Evolutionary conservation across 768 basidiomycete genomes (phyloP), one percentile per base, ranked within the genome.

Genomic region (Lyophyllum shimeji): DNA sequence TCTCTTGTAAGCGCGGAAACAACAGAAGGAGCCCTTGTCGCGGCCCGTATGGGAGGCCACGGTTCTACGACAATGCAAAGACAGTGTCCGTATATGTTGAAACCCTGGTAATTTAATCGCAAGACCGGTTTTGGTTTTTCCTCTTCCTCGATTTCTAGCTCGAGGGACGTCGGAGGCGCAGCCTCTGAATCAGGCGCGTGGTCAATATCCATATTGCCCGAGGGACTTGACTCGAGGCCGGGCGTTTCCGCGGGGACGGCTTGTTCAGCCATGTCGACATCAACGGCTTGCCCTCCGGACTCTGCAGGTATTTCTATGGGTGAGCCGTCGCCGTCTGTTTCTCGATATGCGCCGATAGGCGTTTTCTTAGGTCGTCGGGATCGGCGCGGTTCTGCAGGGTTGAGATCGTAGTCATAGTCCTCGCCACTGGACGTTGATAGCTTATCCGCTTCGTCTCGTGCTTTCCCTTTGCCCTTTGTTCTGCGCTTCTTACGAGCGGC

Each of bases 11-110:
- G 62, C 29, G 48, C 47, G 56, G 20, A 61, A 50, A 5, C 20
- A 11, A 66, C 50, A 5, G 67, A 64, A 12, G 64, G 69, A n/a
- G 58, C 69, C 60, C 52, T 67, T 3, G 77, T 61, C 33, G 64
- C 60, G 3, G 69, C 60, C 33, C 76, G 79, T 34, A 84, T 65
- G 13, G 81, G 71, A 3, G 89, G 86, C 78, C 84, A 91, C 15
- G 92, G 93, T 66, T 94, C 92, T 15, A 93, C 84, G 21, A 94
- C 86, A 33, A 94, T 79, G 65, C 89, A 91, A 17, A 94, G 78
- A 67, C 88, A 91, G 52, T 83, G 82, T 0, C 85, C 86, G 55
- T 82, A 80, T 46, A 92, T 84, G 50, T 71, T 77, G 68, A 91
- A 91, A 12, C 88, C 87, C 61, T 82, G 80, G 60, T 89, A 93